Evolutionary conservation across 192 early-diverging fungal genomes (phyloP).

Genomic region (Entomortierella chlamydospora): DNA sequence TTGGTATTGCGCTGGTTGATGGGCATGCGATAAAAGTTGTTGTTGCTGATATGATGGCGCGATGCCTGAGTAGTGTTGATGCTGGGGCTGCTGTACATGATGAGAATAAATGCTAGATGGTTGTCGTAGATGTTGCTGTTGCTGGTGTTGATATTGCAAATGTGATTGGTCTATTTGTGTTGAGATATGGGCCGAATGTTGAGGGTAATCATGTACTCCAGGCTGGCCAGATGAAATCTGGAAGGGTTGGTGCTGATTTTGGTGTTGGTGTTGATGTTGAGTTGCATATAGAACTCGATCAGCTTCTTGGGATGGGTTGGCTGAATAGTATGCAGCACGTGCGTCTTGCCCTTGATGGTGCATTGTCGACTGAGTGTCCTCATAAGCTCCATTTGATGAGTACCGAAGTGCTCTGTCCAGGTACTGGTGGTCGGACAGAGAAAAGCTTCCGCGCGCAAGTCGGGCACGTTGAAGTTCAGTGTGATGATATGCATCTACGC

Average conservation of each 20-base stretch:
- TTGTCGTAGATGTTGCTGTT: slow-evolving; percentile 25
- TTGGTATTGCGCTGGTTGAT: slow-evolving; percentile 34
- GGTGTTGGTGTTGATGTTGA: slow-evolving; percentile 42
- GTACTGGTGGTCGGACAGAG: slow-evolving; percentile 50
- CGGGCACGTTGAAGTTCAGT: slow-evolving; percentile 44
- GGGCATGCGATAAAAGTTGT: slow-evolving; percentile 28
- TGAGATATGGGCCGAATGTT: slow-evolving; percentile 11
- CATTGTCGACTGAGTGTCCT: slow-evolving; percentile 36
- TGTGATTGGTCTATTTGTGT: slow-evolving; percentile 26
- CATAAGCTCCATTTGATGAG: slow-evolving; percentile 13
- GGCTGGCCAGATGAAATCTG: slow-evolving; percentile 23
- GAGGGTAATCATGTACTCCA: slow-evolving; percentile 26
- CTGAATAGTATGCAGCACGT: slow-evolving; percentile 16
- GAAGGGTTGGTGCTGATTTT: slow-evolving; percentile 16
- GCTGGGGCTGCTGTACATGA: slow-evolving; percentile 42
- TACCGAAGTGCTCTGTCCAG: slow-evolving; percentile 38
- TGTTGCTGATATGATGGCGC: slow-evolving; percentile 23
- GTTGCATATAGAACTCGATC: slow-evolving; percentile 27
- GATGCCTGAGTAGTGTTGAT: slow-evolving; percentile 17
- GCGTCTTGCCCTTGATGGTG: slow-evolving; percentile 25
- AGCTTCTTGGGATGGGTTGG: slow-evolving; percentile 8
- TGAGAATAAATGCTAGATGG: slow-evolving; percentile 18
- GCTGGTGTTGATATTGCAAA: slow-evolving; percentile 20
- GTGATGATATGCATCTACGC: slow-evolving; percentile 52
- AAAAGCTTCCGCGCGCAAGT: slow-evolving; percentile 43